Percentiles rank a stretch among this genome's conserved stretches.
These are phyloP conservation scores for Dendrobium chrysotoxum DNA, from an alignment of 106 monocot species.

Conservation along the genomic window DNA sequence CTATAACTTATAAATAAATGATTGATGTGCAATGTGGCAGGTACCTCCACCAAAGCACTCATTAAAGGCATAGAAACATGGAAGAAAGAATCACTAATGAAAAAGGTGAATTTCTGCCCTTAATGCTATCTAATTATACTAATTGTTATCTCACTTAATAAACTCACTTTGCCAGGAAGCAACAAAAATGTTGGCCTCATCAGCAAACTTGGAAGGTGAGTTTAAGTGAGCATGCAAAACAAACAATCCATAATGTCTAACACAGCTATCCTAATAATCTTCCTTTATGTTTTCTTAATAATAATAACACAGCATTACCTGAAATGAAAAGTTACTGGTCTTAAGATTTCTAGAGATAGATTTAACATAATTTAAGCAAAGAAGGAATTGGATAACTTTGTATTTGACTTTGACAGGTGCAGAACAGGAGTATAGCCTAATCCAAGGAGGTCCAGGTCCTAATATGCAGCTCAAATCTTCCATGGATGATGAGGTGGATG, in stretches of 20 bases:
- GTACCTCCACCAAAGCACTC: too few species aligned
- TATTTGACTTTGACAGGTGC: constrained; percentile 14
- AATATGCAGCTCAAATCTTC: constrained; percentile 14
- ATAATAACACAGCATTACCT: neutral
- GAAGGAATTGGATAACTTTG: neutral
- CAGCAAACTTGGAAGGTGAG: constrained; percentile 20
- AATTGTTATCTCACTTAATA: neutral
- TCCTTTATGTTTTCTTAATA: neutral
- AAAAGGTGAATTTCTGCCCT: neutral
- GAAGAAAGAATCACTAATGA: too few species aligned
- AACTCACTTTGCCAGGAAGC: constrained; percentile 25
- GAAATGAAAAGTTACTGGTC: neutral
- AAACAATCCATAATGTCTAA: neutral
- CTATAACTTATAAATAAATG: too few species aligned
- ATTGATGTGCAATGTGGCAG: too few species aligned
- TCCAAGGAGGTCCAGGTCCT: constrained; percentile 12
- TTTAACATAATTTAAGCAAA: neutral
- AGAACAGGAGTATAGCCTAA: constrained; percentile 30
- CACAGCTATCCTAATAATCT: too few species aligned
- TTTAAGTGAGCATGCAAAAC: neutral
- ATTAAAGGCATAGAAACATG: too few species aligned
- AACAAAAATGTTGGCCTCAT: constrained; percentile 17
- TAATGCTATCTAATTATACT: neutral
- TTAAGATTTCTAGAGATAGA: neutral
- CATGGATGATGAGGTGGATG: constrained; percentile 29